Base-by-base conservation (phyloP, 768 basidiomycete species). In the Agrocybe praecox region DNA sequence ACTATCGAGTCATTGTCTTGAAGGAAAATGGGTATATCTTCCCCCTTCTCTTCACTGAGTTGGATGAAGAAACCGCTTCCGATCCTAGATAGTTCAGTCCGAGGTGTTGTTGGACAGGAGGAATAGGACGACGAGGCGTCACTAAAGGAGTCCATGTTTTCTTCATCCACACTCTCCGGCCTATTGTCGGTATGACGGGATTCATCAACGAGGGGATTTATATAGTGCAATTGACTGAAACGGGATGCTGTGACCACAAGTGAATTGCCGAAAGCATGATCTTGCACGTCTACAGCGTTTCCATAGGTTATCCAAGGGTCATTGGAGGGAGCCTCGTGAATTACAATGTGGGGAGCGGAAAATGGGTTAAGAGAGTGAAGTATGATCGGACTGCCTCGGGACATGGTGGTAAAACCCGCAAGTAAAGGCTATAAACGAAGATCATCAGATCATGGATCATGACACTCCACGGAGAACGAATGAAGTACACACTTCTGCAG, bases 401-500 rank as follows among this genome's bases (percentile, higher is more conserved):
- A 46, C 33, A 49, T 54, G 23, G 19, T 43, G 6, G 33, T 45
- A 15, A 57, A 49, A 11, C 34, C 43, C 18, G 29, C 19, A 19
- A 57, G 26, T 18, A 57, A 29, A 18, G 49, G 44, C 56, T 57
- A n/a, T 17, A 2, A 45, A 65, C 26, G 26, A 29, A 29, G 26
- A 29, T 29, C 4, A 29, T 29, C 26, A 29, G 26, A 29, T 29
- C 26, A 9, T 29, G 26, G 26, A 29, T 29, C 26, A 9, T 29
- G 26, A 29, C 26, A 29, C 26, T 29, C 26, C 9, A 29, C 26
- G 26, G 6, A 48, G 8, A 10, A 17, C 17, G 46, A 48, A 36
- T 36, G 17, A 69, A 42, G 47, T 17, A 59, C 69, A 62, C 65
- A 81, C 82, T 69, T 80, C 75, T 26, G 80, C 83, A 46, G 81